A percentile compares a stretch with the other conserved stretches of the same genome.
These are phyloP conservation scores for Coleophoma crateriformis DNA, from an alignment of 2,329 filamentous ascomycete genomes.

Conservation along the genomic window DNA sequence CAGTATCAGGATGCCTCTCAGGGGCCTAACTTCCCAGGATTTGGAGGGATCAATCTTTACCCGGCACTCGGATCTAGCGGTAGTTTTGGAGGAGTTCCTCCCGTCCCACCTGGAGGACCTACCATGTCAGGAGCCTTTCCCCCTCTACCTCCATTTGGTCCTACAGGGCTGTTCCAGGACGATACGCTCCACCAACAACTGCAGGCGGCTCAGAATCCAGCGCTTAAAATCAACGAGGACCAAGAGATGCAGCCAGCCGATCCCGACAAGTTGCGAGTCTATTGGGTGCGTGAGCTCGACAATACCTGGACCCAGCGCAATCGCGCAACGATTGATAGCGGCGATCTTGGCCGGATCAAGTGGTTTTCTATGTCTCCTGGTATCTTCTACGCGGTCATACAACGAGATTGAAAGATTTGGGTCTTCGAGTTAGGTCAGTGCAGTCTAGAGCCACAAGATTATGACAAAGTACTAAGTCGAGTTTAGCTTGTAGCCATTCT, in stretches of 20 bases:
- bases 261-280: slow-evolving; percentile 53
- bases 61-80: no score
- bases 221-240: slow-evolving; percentile 15
- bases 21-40: no score
- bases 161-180: slow-evolving; percentile 11
- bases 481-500: no score
- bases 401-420: no score
- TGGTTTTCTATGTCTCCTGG: slow-evolving; percentile 54
- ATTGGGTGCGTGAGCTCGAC: slow-evolving; percentile 56
- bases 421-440: no score
- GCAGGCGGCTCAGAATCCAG: slow-evolving; percentile 7
- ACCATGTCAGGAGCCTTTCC: no score
- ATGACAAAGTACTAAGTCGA: no score
- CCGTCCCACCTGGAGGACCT: no score
- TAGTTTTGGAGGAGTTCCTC: no score
- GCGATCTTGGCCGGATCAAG: slow-evolving; percentile 42
- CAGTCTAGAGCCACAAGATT: no score
- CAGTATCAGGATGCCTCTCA: no score
- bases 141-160: slow-evolving; percentile 10
- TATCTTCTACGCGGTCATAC: slow-evolving; percentile 51
- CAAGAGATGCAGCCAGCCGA: slow-evolving; percentile 61
- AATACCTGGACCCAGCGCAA: slow-evolving; percentile 54
- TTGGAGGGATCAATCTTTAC: no score
- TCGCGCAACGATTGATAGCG: slow-evolving; percentile 53
- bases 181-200: slow-evolving; percentile 21